phyloP scores from a whole-genome alignment of 2,329 filamentous ascomycete species.

The Calonectria hawksworthii region DNA sequence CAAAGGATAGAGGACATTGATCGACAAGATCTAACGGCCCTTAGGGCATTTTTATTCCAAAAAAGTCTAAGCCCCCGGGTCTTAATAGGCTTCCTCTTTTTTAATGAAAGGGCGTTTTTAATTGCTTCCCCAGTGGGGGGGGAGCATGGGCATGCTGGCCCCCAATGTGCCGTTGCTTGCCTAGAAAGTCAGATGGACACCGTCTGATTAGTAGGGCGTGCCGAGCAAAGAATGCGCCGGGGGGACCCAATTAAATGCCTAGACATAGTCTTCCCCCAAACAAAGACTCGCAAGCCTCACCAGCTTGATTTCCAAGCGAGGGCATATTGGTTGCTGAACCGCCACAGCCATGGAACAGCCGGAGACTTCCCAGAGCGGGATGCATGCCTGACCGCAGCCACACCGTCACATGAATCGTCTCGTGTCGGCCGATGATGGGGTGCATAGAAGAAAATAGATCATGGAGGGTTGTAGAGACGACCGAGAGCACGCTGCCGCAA shows the following conservation, averaged over 20 bases:
- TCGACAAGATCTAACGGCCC: background rate
- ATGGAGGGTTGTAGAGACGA: background rate
- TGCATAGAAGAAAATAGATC: background rate
- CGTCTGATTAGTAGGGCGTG: constrained; percentile 18
- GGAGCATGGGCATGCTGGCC: constrained; percentile 8
- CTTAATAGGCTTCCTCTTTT: background rate
- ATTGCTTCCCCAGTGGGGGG: background rate
- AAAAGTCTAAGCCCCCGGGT: background rate
- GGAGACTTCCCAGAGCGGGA: constrained; percentile 16
- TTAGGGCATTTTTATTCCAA: background rate
- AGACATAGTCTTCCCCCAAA: background rate
- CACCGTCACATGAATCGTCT: background rate
- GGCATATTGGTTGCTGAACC: background rate
- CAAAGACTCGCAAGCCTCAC: background rate
- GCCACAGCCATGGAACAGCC: background rate
- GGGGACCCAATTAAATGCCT: constrained; percentile 5
- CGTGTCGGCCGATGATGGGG: background rate
- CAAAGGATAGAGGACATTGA: background rate
- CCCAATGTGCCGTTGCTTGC: constrained; percentile 8
- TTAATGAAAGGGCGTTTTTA: constrained; percentile 6
- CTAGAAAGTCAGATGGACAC: constrained; percentile 19
- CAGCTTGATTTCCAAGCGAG: background rate
- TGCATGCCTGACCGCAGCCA: constrained; percentile 1
- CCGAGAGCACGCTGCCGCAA: background rate
- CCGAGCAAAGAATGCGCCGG: background rate